Evolutionary conservation across 2,329 filamentous ascomycete genomes (phyloP).

Genomic region (Lasiodiplodia hormozganensis): DNA sequence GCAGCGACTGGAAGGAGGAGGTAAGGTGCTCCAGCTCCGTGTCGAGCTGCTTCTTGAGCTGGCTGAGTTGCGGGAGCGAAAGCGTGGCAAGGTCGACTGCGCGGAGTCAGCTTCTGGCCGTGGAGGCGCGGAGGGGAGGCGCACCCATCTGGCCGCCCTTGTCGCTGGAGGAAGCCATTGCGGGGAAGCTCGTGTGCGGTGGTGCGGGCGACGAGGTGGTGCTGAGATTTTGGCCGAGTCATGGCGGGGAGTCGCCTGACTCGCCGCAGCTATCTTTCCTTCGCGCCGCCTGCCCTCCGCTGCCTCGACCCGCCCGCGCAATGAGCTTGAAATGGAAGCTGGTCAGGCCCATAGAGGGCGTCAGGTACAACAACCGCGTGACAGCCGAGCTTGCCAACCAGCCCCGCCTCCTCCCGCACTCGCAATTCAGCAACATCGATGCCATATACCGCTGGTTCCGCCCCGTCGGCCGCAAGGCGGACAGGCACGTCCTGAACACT

Average conservation of each 20-base stretch:
- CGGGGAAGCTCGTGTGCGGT: constrained; percentile 3
- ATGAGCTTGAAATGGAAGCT: not conserved
- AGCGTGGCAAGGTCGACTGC: constrained; percentile 75
- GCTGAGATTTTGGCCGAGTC: constrained; percentile 29
- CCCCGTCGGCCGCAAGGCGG: not conserved
- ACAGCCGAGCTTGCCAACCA: not conserved
- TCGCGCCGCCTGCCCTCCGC: not conserved
- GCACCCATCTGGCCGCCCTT: constrained; percentile 25
- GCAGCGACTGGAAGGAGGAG: constrained; percentile 85
- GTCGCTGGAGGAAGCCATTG: constrained; percentile 27
- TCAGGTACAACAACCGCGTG: not conserved
- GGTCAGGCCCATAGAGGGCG: not conserved
- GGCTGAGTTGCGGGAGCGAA: constrained; percentile 81
- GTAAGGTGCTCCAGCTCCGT: constrained; percentile 96
- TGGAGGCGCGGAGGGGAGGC: not conserved
- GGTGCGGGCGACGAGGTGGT: constrained; percentile 26
- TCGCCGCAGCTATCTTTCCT: not conserved
- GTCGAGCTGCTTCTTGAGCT: constrained; percentile 95
- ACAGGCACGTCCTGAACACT: not conserved
- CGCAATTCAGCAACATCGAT: not conserved
- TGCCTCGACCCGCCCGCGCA: not conserved
- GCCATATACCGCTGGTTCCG: constrained; percentile 15
- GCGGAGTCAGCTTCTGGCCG: not conserved
- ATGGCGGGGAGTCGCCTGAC: constrained; percentile 2
- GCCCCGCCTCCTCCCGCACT: not conserved